Conservation (phyloP, 257 asterid species). For the Leonotis leonurus region DNA sequence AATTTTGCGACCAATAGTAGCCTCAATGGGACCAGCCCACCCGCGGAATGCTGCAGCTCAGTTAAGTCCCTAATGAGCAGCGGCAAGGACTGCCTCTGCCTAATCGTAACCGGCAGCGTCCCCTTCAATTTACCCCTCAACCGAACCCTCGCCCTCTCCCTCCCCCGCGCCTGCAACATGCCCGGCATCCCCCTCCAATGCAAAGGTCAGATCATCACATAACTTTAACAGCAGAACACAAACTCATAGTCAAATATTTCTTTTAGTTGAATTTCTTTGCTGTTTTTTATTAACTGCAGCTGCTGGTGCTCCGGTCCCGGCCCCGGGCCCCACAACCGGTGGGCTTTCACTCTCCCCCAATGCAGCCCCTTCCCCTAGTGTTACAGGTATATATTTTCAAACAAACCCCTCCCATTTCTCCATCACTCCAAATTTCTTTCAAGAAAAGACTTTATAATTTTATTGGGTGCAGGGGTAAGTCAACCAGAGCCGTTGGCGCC, state of each 20-base stretch:
- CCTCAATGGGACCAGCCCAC: conserved; percentile 36
- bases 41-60: conserved; percentile 56
- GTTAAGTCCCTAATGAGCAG: conserved; percentile 51
- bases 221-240: neutral
- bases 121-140: conserved; percentile 58
- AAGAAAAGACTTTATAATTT: too few species aligned
- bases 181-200: conserved; percentile 66
- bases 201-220: too few species aligned
- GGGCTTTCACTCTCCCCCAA: conserved; percentile 34
- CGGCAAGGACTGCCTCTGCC: conserved; percentile 69
- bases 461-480: conserved; percentile 26
- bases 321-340: conserved; percentile 27
- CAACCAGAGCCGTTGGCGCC: conserved; percentile 30
- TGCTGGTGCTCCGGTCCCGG: conserved; percentile 38
- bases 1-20: conserved; percentile 31
- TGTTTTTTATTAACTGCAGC: conserved; percentile 14
- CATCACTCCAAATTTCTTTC: neutral
- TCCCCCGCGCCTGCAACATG: conserved; percentile 70
- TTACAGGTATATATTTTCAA: conserved; percentile 14
- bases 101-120: conserved; percentile 43
- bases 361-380: conserved; percentile 35
- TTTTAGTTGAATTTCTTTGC: too few species aligned
- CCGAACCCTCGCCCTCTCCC: conserved; percentile 48
- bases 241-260: too few species aligned
- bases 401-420: neutral